Base-by-base conservation (phyloP, 495 filamentous ascomycete genomes). In the Monascus purpureus region DNA sequence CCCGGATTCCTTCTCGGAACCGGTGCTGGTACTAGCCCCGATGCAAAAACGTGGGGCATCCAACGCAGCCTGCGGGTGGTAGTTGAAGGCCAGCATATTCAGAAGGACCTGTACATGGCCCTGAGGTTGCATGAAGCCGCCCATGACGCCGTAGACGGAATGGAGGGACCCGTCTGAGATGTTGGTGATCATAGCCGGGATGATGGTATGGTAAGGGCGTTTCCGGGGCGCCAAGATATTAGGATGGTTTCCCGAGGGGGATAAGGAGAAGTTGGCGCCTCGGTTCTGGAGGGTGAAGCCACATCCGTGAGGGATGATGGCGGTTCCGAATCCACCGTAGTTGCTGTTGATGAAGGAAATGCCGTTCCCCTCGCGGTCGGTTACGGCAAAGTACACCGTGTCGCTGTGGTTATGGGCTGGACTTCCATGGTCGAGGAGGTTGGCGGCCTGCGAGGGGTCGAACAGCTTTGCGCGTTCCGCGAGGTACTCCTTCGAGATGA, bases 121-220 rank as follows among this genome's bases (percentile, higher is more conserved):
- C 61, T 96, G 90, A 0, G 90, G 90, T 62, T 97, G 90, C 92
- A 97, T 96, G 56, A 87, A 94, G 19, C 90, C 90, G 38, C 90
- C 90, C 90, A 96, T 96, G 29, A 94, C 86, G 28, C 90, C 92
- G 41, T 83, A 93, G 0, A 93, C 82, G 24, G 72, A 74, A 47
- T 94, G 80, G 36, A 97, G 55, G 12, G 63, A 73, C 13, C 67
- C 68, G 40, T 88, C 83, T 11, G 57, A 63, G 1, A 71, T 46
- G 38, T 85, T 80, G 2, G 90, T 96, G 28, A 90, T 70, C 52
- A 95, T 67, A 0, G 81, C 87, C 0, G 90, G 87, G 46, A 97
- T 97, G 54, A 97, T 96, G 33, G 90, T 97, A 49, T 96, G 92
- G 51, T 95, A 97, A 0, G 90, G 92, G 12, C 90, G 54, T 59